Conservation (phyloP, 2,329 filamentous ascomycete species). For the Aspergillus sp. region DNA sequence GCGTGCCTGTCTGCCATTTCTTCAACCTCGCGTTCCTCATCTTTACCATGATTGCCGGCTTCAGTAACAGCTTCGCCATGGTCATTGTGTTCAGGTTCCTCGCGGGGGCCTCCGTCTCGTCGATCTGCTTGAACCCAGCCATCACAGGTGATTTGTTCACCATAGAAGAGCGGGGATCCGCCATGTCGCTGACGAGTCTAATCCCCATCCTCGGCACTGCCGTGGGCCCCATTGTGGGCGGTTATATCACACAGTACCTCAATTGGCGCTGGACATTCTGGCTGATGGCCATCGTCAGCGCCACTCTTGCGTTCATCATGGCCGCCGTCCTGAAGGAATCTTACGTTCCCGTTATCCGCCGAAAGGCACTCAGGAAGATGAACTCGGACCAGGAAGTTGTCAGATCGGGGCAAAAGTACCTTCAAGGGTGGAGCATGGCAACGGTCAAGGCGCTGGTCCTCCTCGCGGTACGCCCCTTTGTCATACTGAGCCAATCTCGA, state of each 20-base stretch:
- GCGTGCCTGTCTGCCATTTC: slow-evolving; percentile 4
- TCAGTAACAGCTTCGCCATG: slow-evolving; percentile 5
- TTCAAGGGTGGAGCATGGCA: slow-evolving; percentile 2
- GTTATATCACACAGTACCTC: slow-evolving; percentile 5
- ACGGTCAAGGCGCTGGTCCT: slow-evolving; percentile 2
- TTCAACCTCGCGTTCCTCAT: slow-evolving; percentile 4
- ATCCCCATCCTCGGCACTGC: slow-evolving; percentile 2
- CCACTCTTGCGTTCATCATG: not conserved
- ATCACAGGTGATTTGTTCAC: slow-evolving; percentile 6
- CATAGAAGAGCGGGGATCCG: slow-evolving; percentile 1
- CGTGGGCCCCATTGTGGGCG: slow-evolving; percentile 3
- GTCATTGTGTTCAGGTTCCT: slow-evolving; percentile 5
- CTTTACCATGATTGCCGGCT: slow-evolving; percentile 2
- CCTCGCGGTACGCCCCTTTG: slow-evolving; percentile 5
- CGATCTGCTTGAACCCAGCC: slow-evolving; percentile 3
- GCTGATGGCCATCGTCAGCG: slow-evolving; percentile 4
- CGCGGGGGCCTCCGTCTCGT: slow-evolving; percentile 1
- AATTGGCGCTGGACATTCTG: slow-evolving; percentile 6
- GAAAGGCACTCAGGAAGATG: not conserved
- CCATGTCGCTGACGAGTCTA: slow-evolving; percentile 3
- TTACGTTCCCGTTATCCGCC: slow-evolving; percentile 2
- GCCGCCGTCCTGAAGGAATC: slow-evolving; percentile 2
- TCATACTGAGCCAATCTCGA: slow-evolving; percentile 1
- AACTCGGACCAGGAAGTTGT: not conserved
- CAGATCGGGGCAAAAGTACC: not conserved